These are phyloP conservation scores for Hymenoscyphus scutula DNA, from an alignment of 2,329 filamentous ascomycete species.

Conservation along the genomic window DNA sequence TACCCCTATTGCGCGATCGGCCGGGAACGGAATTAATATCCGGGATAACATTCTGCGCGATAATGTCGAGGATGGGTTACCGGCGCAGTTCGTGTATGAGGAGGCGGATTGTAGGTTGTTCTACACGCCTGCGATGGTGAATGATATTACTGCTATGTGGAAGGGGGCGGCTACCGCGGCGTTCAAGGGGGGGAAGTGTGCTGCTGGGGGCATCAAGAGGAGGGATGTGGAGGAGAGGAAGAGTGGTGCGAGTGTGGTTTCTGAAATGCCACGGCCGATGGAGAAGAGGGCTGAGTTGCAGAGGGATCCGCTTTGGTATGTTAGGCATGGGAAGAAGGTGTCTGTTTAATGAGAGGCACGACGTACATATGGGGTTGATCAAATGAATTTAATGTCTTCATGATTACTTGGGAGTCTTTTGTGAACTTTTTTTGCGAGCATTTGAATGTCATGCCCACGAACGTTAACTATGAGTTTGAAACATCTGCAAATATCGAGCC, in stretches of 20 bases:
- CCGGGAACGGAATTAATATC: slow-evolving; percentile 42
- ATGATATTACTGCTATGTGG: slow-evolving; percentile 54
- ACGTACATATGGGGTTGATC: no score
- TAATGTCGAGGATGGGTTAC: slow-evolving; percentile 39
- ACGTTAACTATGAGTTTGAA: no score
- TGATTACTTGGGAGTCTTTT: no score
- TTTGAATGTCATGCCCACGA: no score
- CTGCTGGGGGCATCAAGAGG: slow-evolving; percentile 28
- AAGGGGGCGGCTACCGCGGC: slow-evolving; percentile 40
- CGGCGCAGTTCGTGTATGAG: slow-evolving; percentile 60
- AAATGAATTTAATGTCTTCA: no score
- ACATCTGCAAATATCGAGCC: no score
- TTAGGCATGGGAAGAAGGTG: slow-evolving; percentile 12
- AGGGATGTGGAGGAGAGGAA: slow-evolving; percentile 5
- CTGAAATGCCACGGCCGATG: no score
- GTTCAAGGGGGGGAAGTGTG: slow-evolving; percentile 42
- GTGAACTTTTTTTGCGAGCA: no score
- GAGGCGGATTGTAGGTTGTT: slow-evolving; percentile 60
- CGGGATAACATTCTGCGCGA: slow-evolving; percentile 38
- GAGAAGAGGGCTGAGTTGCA: slow-evolving; percentile 2
- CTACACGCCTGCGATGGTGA: slow-evolving; percentile 53
- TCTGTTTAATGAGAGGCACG: neutral
- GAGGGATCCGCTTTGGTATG: slow-evolving; percentile 8
- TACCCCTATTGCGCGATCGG: slow-evolving; percentile 25
- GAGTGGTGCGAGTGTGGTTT: neutral